These are phyloP conservation scores for Thalassiosira tumida DNA, from an alignment of 352 stramenopile species.

Conservation along the genomic window DNA sequence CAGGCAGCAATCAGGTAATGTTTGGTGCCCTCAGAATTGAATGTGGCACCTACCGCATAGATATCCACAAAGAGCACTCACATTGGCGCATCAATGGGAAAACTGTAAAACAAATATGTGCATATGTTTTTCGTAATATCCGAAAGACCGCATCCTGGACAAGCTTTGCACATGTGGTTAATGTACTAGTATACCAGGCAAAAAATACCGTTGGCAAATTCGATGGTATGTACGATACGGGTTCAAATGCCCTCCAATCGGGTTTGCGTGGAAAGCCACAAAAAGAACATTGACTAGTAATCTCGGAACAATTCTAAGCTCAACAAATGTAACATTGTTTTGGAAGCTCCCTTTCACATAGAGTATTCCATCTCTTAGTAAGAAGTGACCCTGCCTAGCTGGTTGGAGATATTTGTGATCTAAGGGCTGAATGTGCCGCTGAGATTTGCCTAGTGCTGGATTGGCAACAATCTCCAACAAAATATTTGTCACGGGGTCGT, in stretches of 20 bases:
- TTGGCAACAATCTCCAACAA: too few relatives aligned
- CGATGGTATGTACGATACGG: background rate
- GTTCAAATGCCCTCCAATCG: slow-evolving; percentile 48
- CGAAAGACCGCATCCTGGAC: too few relatives aligned
- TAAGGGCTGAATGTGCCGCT: too few relatives aligned
- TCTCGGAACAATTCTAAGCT: slow-evolving; percentile 30
- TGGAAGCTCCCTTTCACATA: background rate
- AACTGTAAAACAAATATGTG: slow-evolving; percentile 63
- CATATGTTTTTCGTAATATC: too few relatives aligned
- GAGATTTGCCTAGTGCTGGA: too few relatives aligned
- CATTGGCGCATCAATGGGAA: slow-evolving; percentile 50
- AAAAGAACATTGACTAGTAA: slow-evolving; percentile 57
- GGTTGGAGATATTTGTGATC: slow-evolving; percentile 3
- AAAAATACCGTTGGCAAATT: slow-evolving; percentile 52
- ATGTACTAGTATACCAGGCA: too few relatives aligned
- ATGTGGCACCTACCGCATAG: slow-evolving; percentile 26
- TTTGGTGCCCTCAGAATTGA: slow-evolving; percentile 29
- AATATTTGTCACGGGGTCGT: too few relatives aligned
- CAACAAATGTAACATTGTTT: background rate
- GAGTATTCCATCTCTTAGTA: slow-evolving; percentile 13
- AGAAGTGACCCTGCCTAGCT: background rate
- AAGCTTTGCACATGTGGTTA: too few relatives aligned
- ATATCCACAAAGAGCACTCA: slow-evolving; percentile 49
- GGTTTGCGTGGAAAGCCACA: slow-evolving; percentile 66
- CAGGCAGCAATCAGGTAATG: slow-evolving; percentile 36